Base-by-base conservation (phyloP, 2,329 filamentous ascomycete genomes). In the Berkeleyomyces basicola region DNA sequence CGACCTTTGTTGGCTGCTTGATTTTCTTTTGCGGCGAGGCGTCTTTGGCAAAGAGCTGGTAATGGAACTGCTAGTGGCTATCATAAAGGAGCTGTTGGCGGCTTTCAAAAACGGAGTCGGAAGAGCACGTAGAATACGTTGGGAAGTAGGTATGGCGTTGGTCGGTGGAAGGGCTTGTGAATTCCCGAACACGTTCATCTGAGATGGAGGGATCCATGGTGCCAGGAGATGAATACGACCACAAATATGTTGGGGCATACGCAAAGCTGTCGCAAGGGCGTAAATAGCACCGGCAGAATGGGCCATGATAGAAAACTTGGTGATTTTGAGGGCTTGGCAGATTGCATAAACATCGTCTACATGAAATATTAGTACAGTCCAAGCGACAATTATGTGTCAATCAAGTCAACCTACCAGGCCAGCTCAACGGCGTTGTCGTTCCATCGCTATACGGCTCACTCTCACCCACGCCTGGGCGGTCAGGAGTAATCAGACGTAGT, bases 281-380 rank as follows among this genome's bases (percentile, higher is more conserved):
- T 99, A 99, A 61, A 99, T 95, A n/a, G 93, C 92, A 14, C 93
- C 93, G 0, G 93, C 93, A 0, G 92, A 97, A 72, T 99, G 93
- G 1, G 93, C 93, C 1, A 99, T 80, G 23, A 99, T 88, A 5
- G 92, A 97, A 71, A 99, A 99, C 68, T 96, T 95, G 9, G 86
- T 93, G 66, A 99, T 95, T 68, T 90, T 91, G 53, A 99, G 79
- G 11, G 87, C 79, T 70, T 96, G 89, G 72, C 93, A 99, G 64
- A 99, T 95, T 61, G 91, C 86, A 65, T 95, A 88, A 11, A 99
- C 90, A 73, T 99, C 93, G 70, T 82, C 80, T 82, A 42, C 7
- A 36, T 5, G 16, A 51, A 43, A 46, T 49, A 40, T 33, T 7
- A 39, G 51, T 39, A 59, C 11, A 7, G n/a, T 1, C 11, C 23